Base-by-base conservation (phyloP, 2,329 filamentous ascomycete species). In the Hirsutella minnesotensis region DNA sequence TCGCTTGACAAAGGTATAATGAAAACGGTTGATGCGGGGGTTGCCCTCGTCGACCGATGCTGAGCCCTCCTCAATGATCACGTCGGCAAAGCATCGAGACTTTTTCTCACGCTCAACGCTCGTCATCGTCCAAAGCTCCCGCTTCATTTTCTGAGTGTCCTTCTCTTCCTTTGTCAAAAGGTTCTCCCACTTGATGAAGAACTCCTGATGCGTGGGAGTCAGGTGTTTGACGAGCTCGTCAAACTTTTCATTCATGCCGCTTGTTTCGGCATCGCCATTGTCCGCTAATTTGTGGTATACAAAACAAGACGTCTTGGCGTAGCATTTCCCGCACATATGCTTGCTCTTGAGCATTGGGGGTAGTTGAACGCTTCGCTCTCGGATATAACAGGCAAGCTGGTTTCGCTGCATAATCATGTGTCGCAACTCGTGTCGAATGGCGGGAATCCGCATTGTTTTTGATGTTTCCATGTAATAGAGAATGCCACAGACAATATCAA, bases 341-440 rank as follows among this genome's bases (percentile, higher is more conserved):
- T 86, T 79, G 56, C 81, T 86, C 57, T 82, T 83, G 44, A 94
- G 73, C 81, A 98, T 92, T 0, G 83, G 79, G 2, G 92, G 92
- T 21, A 98, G 72, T 47, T 87, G 79, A 12, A 79, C 73, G 48
- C 83, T 81, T 45, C 86, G 79, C 56, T 94, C 82, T 44, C 87
- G 81, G 35, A 95, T 79, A 56, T 86, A 88, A 51, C 83, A 83
- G 3, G 90, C 88, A 16, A 98, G 69, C 51, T 87, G 79, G 55
- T 98, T 98, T 41, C 92, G 83, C 61, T 95, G 84, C 69, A 96
- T 89, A 46, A 98, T 84, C 88, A 98, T 95, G 53, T 95, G 88
- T 31, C 88, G 81, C 41, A 98, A 76, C 59, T 98, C 92, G 51
- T 87, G 82, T 31, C 86, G 78, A 45, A 96, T 75, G 7, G 86